Base-by-base conservation (phyloP, 1,139 yeast species). In the Geotrichum australiense region DNA sequence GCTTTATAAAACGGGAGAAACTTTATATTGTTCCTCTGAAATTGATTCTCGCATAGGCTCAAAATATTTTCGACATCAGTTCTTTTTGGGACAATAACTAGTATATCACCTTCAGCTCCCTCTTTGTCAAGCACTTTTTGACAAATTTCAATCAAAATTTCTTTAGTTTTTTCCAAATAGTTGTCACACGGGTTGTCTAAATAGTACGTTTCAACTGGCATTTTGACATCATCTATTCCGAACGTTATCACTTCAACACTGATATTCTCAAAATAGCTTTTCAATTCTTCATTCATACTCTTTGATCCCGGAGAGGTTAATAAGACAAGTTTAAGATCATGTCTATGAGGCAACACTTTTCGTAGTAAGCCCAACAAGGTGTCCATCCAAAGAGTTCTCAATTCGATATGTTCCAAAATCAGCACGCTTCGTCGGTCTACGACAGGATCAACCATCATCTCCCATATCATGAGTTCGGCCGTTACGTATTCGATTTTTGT, bases 401-500 rank as follows among this genome's bases (percentile, higher is more conserved):
- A 93, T 56, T 87, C 95, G 0, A 94, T 94, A 62, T 86, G 94
- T 64, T 87, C 95, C 71, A 87, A 77, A 11, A 86, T 78, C 2
- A 87, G 70, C 51, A 87, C 78, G 2, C 80, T 73, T 55, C 86
- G 85, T 40, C 70, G 69, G 22, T 71, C 76, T 40, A 86, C 64
- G 40, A 69, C 62, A 0, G 84, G 74, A 53, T 85, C 94, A 16
- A 70, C 59, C 42, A 86, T 55, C 3, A 82, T 68, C 54, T 87
- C 96, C 46, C 93, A 68, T 11, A 85, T 59, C 16, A 87, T 59
- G 37, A 84, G 73, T 60, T 95, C 94, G 48, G 84, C 94, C 0
- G 94, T 81, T 69, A 74, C 56, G 58, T 82, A 85, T 57, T 80
- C 80, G 49, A 84, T 74, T 42, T 67, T 59, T 0, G 94, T 84